A percentile compares a stretch with the other conserved stretches of the same genome.
Evolutionary conservation across 306 rosid genomes (phyloP).

Genomic region (Purshia tridentata): DNA sequence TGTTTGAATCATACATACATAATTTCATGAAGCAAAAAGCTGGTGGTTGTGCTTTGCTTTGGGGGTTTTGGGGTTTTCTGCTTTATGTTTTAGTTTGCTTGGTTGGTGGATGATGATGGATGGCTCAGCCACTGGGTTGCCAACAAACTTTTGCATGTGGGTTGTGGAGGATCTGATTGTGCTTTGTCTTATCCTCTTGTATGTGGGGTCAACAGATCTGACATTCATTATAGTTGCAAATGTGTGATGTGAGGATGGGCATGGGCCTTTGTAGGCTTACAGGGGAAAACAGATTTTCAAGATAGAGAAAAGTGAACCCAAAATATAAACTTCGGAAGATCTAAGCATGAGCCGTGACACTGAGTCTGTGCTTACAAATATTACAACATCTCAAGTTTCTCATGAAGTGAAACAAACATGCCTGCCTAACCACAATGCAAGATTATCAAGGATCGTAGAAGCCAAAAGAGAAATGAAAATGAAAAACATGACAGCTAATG

Average conservation of each 20-base stretch:
- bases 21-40: background rate
- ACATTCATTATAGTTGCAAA: conserved; percentile 20
- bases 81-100: conserved; percentile 5
- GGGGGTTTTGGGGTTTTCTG: conserved; percentile 17
- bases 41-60: background rate
- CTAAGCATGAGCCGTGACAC: too few relatives aligned
- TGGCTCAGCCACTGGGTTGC: conserved; percentile 33
- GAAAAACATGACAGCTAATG: background rate
- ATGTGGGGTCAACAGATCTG: conserved; percentile 32
- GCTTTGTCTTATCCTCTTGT: conserved; percentile 31
- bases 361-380: too few relatives aligned
- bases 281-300: background rate
- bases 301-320: background rate
- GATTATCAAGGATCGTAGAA: too few relatives aligned
- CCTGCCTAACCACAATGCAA: too few relatives aligned
- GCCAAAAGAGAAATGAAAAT: background rate
- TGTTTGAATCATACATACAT: background rate
- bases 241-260: background rate
- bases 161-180: conserved; percentile 33
- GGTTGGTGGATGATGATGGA: conserved; percentile 27
- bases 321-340: too few relatives aligned
- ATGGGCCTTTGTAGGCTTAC: background rate
- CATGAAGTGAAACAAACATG: too few relatives aligned
- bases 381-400: too few relatives aligned
- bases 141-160: conserved; percentile 48